phyloP scores from a whole-genome alignment of 1,139 yeast genomes.

The Yamadazyma triangularis region DNA sequence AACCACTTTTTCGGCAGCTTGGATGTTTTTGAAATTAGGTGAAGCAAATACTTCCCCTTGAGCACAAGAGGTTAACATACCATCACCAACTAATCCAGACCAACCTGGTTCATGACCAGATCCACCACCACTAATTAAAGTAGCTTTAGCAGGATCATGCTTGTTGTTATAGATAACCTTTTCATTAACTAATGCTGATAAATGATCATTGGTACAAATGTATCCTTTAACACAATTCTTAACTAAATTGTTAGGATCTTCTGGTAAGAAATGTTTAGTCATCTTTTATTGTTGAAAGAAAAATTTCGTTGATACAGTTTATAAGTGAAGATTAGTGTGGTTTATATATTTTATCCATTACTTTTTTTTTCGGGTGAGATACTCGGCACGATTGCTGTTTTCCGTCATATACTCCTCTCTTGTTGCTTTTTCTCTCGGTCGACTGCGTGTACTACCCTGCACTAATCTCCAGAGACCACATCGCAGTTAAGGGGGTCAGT shows the following conservation, averaged over 20 bases:
- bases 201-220: constrained; percentile 13
- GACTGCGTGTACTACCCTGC: no score
- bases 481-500: no score
- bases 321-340: no score
- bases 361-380: no score
- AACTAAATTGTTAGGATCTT: constrained; percentile 14
- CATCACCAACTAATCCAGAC: constrained; percentile 41
- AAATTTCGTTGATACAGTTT: no score
- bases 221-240: constrained; percentile 16
- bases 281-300: no score
- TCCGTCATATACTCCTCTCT: no score
- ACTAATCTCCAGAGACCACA: no score
- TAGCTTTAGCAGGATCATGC: constrained; percentile 22
- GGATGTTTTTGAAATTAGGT: constrained; percentile 38
- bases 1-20: constrained; percentile 28
- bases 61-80: constrained; percentile 43
- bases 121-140: constrained; percentile 41
- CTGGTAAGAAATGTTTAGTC: constrained; percentile 20
- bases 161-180: constrained; percentile 30
- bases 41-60: constrained; percentile 45
- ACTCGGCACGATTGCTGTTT: no score
- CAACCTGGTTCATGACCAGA: constrained; percentile 48
- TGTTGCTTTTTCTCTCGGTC: no score
- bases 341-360: no score
- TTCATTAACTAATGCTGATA: constrained; percentile 25